phyloP scores from a whole-genome alignment of 2,329 filamentous ascomycete species.

The Macroventuria anomochaeta region DNA sequence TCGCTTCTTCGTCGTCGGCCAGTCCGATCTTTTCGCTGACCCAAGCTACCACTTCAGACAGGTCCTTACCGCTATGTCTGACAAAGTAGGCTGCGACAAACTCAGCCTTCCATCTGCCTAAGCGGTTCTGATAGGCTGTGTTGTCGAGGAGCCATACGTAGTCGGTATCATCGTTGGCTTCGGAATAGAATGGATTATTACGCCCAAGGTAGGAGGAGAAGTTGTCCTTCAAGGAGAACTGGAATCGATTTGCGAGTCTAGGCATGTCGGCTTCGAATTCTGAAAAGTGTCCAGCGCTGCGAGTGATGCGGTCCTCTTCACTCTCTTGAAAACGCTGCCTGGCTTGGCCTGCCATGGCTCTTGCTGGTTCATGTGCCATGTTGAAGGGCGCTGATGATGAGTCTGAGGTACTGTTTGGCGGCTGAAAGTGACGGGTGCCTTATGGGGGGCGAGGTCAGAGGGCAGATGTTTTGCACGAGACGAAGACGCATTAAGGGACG shows the following conservation, averaged over 20 bases:
- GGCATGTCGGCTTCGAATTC: constrained; percentile 49
- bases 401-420: constrained; percentile 18
- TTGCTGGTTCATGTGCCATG: constrained; percentile 20
- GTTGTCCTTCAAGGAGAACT: constrained; percentile 49
- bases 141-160: constrained; percentile 91
- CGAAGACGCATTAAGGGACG: constrained; percentile 25
- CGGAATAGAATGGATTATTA: constrained; percentile 45
- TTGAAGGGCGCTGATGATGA: constrained; percentile 22
- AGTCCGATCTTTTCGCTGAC: constrained; percentile 74
- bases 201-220: constrained; percentile 49
- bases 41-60: constrained; percentile 72
- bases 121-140: constrained; percentile 70
- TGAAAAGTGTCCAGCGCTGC: constrained; percentile 37
- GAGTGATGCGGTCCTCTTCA: constrained; percentile 43
- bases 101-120: constrained; percentile 75
- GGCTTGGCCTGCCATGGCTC: constrained; percentile 34
- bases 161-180: constrained; percentile 68
- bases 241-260: constrained; percentile 40
- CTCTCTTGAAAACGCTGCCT: constrained; percentile 41
- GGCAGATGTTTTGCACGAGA: constrained; percentile 44
- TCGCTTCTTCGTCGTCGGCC: constrained; percentile 57
- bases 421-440: constrained; percentile 26
- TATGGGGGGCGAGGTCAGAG: constrained; percentile 41
- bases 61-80: constrained; percentile 69
- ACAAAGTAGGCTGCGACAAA: constrained; percentile 84